Conservation (phyloP, 208 protist species). For the Vickermania spadyakhi region DNA sequence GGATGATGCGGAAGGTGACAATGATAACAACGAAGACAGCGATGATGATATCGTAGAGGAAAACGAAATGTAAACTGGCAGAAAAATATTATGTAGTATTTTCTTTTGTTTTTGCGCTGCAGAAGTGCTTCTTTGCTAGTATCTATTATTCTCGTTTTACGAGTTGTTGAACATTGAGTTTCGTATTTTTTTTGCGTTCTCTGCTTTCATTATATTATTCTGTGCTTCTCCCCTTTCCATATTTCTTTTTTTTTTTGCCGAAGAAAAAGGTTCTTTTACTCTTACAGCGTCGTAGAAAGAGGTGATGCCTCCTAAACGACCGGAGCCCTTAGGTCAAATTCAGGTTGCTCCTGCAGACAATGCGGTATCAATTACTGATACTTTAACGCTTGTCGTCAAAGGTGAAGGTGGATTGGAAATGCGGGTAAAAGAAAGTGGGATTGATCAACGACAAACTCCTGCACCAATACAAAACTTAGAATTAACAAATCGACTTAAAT, state of each 20-base stretch:
- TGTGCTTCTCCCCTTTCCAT: slow-evolving; percentile 2
- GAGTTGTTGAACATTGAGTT: too few relatives aligned
- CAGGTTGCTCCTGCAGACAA: slow-evolving; percentile 51
- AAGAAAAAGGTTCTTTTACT: slow-evolving; percentile 16
- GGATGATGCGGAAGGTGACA: slow-evolving; percentile 7
- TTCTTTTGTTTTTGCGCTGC: too few relatives aligned
- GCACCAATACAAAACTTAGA: slow-evolving; percentile 17
- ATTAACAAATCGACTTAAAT: slow-evolving; percentile 71
- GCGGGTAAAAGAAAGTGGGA: slow-evolving; percentile 83
- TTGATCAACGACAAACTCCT: slow-evolving; percentile 27
- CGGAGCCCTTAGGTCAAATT: slow-evolving; percentile 44
- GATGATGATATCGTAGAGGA: not conserved
- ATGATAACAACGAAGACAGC: slow-evolving; percentile 8
- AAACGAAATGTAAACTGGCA: not conserved
- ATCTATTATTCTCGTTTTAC: too few relatives aligned
- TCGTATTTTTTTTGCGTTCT: not conserved
- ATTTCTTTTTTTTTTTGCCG: slow-evolving; percentile 12
- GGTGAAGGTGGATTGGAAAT: slow-evolving; percentile 74
- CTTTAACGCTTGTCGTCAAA: slow-evolving; percentile 85
- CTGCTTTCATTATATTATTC: slow-evolving; percentile 8
- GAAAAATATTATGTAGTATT: too few relatives aligned
- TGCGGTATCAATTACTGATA: slow-evolving; percentile 84
- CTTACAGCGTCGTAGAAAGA: not conserved
- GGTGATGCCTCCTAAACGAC: slow-evolving; percentile 77
- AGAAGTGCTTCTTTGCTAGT: too few relatives aligned